Conservation (phyloP, 1,284 basidiomycete genomes). For the Ustilago vetiveriae region DNA sequence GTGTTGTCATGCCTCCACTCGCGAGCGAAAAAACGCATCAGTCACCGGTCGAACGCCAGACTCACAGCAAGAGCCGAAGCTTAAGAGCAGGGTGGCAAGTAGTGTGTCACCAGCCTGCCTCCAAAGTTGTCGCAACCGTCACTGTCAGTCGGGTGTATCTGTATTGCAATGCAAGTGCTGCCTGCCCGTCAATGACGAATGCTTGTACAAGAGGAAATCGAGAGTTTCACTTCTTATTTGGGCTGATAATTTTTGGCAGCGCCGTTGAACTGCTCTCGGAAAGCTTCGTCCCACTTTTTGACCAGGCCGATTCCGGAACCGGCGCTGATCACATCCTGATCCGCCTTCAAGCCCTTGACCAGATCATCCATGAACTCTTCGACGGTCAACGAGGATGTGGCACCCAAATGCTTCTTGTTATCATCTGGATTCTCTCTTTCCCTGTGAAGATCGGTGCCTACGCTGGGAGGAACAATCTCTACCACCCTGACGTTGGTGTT, state of each 20-base stretch:
- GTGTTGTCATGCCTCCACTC: too few relatives aligned
- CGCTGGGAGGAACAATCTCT: conserved; percentile 63
- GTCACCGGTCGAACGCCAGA: too few relatives aligned
- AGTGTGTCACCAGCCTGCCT: too few relatives aligned
- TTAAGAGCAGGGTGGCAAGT: too few relatives aligned
- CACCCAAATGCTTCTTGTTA: conserved; percentile 61
- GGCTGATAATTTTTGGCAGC: conserved; percentile 52
- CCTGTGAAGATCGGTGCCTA: conserved; percentile 57
- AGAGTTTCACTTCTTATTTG: conserved; percentile 26
- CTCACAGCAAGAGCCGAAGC: too few relatives aligned
- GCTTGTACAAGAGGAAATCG: too few relatives aligned
- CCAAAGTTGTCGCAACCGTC: too few relatives aligned
- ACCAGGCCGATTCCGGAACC: conserved; percentile 50
- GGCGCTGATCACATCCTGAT: conserved; percentile 56
- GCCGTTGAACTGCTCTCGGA: conserved; percentile 49
- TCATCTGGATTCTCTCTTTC: conserved; percentile 57
- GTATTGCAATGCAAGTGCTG: too few relatives aligned
- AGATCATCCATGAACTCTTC: conserved; percentile 62
- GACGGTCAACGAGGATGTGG: conserved; percentile 50
- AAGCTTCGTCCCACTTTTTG: conserved; percentile 55
- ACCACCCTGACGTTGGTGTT: conserved; percentile 55
- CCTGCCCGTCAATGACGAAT: too few relatives aligned
- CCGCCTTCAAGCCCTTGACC: conserved; percentile 44
- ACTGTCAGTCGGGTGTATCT: too few relatives aligned
- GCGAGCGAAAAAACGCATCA: background rate